Conservation (phyloP, 768 basidiomycete genomes). For the Tulasnella sp. region DNA sequence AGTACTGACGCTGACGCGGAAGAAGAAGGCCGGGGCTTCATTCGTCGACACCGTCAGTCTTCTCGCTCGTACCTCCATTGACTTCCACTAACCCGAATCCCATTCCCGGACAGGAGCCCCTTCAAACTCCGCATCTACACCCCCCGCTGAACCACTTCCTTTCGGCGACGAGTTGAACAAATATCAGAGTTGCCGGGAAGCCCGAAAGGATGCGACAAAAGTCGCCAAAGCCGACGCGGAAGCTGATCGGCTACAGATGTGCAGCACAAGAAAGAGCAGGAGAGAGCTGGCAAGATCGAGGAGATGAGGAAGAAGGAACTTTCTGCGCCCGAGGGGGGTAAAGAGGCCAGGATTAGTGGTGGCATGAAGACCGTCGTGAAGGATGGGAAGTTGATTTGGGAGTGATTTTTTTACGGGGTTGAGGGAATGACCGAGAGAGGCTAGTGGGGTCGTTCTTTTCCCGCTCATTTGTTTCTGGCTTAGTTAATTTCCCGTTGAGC, state of each 20-base stretch:
- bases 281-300: slow-evolving; percentile 44
- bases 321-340: background rate
- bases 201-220: slow-evolving; percentile 51
- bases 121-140: background rate
- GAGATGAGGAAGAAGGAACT: slow-evolving; percentile 26
- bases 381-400: slow-evolving; percentile 24
- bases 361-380: slow-evolving; percentile 26
- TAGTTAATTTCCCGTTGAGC: too few species aligned
- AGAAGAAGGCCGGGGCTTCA: slow-evolving; percentile 69
- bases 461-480: too few species aligned
- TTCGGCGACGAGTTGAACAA: slow-evolving; percentile 42
- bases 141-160: background rate
- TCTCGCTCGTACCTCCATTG: background rate
- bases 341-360: slow-evolving; percentile 20
- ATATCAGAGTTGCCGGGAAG: slow-evolving; percentile 61
- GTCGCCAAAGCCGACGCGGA: slow-evolving; percentile 50
- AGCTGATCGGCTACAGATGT: slow-evolving; percentile 40
- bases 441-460: background rate
- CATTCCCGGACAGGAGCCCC: background rate
- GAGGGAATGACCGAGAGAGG: background rate
- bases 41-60: slow-evolving; percentile 43
- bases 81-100: background rate
- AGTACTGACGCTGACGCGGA: slow-evolving; percentile 63
- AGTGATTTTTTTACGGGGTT: slow-evolving; percentile 21
- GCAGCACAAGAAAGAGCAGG: slow-evolving; percentile 53